Percentiles rank a stretch among this genome's conserved stretches.
These are phyloP conservation scores for Priceomyces melissophilus DNA, from an alignment of 805 yeast genomes.

Conservation along the genomic window DNA sequence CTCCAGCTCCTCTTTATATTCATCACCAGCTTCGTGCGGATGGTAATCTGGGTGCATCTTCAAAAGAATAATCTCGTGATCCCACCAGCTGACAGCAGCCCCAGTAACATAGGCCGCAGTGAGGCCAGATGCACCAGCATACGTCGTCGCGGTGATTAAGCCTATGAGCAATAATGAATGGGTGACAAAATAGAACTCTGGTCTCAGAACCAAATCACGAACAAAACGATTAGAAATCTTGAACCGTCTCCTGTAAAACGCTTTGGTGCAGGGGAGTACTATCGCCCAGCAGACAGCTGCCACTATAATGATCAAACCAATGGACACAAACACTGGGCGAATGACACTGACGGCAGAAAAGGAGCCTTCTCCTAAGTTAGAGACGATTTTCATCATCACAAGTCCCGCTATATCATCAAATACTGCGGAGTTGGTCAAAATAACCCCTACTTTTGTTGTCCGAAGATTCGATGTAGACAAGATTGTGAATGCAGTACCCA, in stretches of 20 bases:
- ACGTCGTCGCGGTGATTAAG: conserved; percentile 1
- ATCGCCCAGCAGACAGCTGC: neutral
- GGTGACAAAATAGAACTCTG: neutral
- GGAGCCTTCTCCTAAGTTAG: conserved; percentile 6
- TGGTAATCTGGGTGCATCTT: neutral
- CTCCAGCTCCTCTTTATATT: neutral
- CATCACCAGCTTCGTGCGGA: neutral
- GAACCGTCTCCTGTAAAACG: no score
- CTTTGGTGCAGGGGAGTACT: neutral
- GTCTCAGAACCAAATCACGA: neutral
- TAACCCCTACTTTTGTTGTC: conserved; percentile 4
- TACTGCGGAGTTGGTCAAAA: conserved; percentile 4
- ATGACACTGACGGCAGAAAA: conserved; percentile 3
- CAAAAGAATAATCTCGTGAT: neutral
- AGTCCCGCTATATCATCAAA: conserved; percentile 6
- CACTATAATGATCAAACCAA: conserved; percentile 2
- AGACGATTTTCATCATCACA: conserved; percentile 5
- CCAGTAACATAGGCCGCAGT: conserved; percentile 5
- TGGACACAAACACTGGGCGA: conserved; percentile 5
- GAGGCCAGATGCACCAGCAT: conserved; percentile 5
- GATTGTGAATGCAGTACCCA: conserved; percentile 5
- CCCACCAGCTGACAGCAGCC: conserved; percentile 5
- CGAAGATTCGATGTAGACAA: conserved; percentile 4
- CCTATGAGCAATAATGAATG: conserved; percentile 2
- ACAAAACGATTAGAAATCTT: neutral